Evolutionary conservation across 2,329 filamentous ascomycete genomes (phyloP).

Genomic region (Trichoderma atroviride): DNA sequence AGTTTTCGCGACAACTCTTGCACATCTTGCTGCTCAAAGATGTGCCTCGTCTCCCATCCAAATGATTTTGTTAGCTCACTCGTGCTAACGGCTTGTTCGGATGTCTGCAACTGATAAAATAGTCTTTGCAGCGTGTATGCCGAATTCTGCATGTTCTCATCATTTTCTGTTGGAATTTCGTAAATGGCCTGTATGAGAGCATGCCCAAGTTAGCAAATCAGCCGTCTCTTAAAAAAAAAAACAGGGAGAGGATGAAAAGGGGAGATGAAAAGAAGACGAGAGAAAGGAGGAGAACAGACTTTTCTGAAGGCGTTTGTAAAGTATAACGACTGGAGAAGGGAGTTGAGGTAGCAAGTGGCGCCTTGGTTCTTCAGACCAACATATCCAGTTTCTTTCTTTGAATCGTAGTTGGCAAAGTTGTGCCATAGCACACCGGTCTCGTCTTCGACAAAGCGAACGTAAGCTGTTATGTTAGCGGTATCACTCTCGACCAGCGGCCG

Average conservation of each 20-base stretch:
- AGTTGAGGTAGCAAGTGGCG: conserved; percentile 87
- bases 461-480: conserved; percentile 77
- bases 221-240: neutral
- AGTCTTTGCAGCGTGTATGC: conserved; percentile 91
- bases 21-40: conserved; percentile 98
- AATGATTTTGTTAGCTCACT: conserved; percentile 95
- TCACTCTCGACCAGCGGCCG: conserved; percentile 79
- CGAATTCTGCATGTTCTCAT: conserved; percentile 80
- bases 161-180: conserved; percentile 88
- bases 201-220: conserved; percentile 28
- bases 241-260: neutral
- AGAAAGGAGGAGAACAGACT: conserved; percentile 48
- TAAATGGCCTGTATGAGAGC: conserved; percentile 75
- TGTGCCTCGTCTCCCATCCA: conserved; percentile 96
- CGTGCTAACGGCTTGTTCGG: conserved; percentile 79
- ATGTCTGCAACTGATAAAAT: conserved; percentile 94
- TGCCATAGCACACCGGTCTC: conserved; percentile 90
- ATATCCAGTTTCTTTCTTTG: conserved; percentile 98
- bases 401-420: conserved; percentile 92
- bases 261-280: neutral
- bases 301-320: conserved; percentile 94
- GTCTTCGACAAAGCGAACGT: conserved; percentile 79
- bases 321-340: conserved; percentile 79
- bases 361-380: conserved; percentile 97
- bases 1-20: conserved; percentile 95